phyloP scores from a whole-genome alignment of 1,284 basidiomycete genomes.

The Pyrrhoderma lamaoense region DNA sequence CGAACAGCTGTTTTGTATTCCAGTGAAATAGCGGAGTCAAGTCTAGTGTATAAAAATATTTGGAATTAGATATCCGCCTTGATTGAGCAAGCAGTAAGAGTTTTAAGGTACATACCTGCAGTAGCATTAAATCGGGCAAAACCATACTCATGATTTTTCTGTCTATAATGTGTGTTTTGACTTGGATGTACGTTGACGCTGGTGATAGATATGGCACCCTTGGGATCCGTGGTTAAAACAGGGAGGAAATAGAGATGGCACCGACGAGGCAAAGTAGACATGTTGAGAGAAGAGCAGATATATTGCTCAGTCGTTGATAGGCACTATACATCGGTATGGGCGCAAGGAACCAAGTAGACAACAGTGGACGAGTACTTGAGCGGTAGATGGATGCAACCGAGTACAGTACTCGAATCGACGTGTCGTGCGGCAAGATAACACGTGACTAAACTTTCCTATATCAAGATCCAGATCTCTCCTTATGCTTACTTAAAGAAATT shows the following conservation, averaged over 20 bases:
- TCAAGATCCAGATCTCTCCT: background rate
- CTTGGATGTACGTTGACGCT: slow-evolving; percentile 60
- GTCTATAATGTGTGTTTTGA: slow-evolving; percentile 48
- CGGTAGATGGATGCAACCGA: no score
- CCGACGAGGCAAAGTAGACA: slow-evolving; percentile 72
- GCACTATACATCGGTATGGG: slow-evolving; percentile 60
- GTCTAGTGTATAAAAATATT: slow-evolving; percentile 39
- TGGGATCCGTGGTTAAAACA: slow-evolving; percentile 56
- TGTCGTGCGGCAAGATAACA: background rate
- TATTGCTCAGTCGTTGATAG: slow-evolving; percentile 63
- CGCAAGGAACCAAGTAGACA: no score
- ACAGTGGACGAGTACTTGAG: no score
- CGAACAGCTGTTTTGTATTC: slow-evolving; percentile 92
- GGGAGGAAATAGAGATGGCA: slow-evolving; percentile 63
- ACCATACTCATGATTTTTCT: slow-evolving; percentile 60
- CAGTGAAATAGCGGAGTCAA: slow-evolving; percentile 79
- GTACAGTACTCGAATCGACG: no score
- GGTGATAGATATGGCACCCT: slow-evolving; percentile 49
- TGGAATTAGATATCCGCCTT: background rate
- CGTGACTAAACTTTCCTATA: background rate
- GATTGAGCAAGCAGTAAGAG: no score
- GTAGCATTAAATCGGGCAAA: slow-evolving; percentile 73
- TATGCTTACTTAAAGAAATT: no score
- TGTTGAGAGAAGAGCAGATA: slow-evolving; percentile 69
- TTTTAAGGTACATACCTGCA: slow-evolving; percentile 59